phyloP scores from a whole-genome alignment of 805 yeast genomes.

The Ogataea zsoltii region DNA sequence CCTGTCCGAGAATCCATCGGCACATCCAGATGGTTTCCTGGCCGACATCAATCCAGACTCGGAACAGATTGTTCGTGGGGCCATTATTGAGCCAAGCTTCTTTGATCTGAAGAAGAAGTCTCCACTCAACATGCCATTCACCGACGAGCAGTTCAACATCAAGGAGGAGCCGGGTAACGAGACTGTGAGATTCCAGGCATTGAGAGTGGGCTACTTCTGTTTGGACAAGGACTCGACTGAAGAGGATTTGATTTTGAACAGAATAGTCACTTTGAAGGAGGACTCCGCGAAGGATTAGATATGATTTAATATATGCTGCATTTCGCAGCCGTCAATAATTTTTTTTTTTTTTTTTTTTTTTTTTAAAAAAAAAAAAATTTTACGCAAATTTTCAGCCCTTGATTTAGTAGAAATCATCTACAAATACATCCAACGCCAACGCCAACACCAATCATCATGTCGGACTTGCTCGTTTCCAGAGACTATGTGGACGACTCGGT shows the following conservation, averaged over 20 bases:
- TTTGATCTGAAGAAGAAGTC: slow-evolving; percentile 63
- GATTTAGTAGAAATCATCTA: background rate
- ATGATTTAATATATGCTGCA: background rate
- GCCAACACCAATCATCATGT: slow-evolving; percentile 23
- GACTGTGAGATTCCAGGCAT: slow-evolving; percentile 95
- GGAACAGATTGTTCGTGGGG: slow-evolving; percentile 62
- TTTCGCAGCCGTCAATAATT: background rate
- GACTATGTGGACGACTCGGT: slow-evolving; percentile 71
- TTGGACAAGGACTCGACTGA: slow-evolving; percentile 74
- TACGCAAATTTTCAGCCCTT: background rate
- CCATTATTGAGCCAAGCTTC: slow-evolving; percentile 80
- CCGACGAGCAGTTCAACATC: slow-evolving; percentile 65
- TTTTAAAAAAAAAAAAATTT: slow-evolving; percentile 7
- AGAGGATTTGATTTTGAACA: slow-evolving; percentile 70
- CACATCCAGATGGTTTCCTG: slow-evolving; percentile 85
- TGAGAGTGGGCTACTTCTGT: slow-evolving; percentile 95
- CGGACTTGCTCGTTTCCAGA: slow-evolving; percentile 52
- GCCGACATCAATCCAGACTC: slow-evolving; percentile 80
- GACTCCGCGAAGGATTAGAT: slow-evolving; percentile 51
- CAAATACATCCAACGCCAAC: no score
- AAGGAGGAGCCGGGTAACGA: slow-evolving; percentile 71
- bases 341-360: background rate
- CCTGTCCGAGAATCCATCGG: slow-evolving; percentile 86
- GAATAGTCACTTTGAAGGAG: slow-evolving; percentile 92
- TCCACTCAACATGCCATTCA: slow-evolving; percentile 68